Base-by-base conservation (phyloP, 768 basidiomycete genomes). In the Trametes punicea region DNA sequence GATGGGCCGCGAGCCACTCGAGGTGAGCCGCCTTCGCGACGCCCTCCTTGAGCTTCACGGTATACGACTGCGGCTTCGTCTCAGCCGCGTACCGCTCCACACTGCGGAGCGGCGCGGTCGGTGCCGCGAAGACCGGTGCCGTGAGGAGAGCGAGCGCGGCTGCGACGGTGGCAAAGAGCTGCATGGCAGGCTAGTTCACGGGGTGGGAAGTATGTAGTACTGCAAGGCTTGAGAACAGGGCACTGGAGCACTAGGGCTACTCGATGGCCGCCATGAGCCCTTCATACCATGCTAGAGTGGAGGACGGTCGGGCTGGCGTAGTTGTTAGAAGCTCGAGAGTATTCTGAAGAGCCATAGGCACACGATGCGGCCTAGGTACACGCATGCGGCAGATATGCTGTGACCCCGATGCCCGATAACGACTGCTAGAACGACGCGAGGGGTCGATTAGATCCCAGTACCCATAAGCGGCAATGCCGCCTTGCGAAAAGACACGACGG, bases 41-140 rank as follows among this genome's bases (percentile, higher is more conserved):
- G 34, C 49, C 59, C 20, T 45, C 46, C 61, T 64, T 64, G 42
- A 67, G 60, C 38, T 53, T 59, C 52, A 67, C 61, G 46, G 66
- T 66, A 53, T 64, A 66, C 26, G 55, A 57, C 26, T 51, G 26
- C 11, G 44, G 26, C 50, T 55, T 62, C 27, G 21, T 51, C 11
- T 56, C 39, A 21, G 63, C 64, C 20, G 33, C 55, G 50, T 46
- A 65, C 40, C 34, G 60, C 44, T 53, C 42, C 26, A 53, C 34
- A 4, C 42, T 45, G 23, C 27, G 42, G n/a, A 53, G 33, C 16
- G 51, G 26, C 16, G 51, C 21, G 33, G 51, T 46, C 21, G 51
- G 42, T 23, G 44, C 44, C n/a, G 42, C 44, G 34, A 45, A 38
- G 23, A 46, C 20, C 13, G 51, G 51, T 15, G 51, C 51, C 7